These are phyloP conservation scores for Elaphomyces granulatus DNA, from an alignment of 495 filamentous ascomycete genomes.

Conservation along the genomic window DNA sequence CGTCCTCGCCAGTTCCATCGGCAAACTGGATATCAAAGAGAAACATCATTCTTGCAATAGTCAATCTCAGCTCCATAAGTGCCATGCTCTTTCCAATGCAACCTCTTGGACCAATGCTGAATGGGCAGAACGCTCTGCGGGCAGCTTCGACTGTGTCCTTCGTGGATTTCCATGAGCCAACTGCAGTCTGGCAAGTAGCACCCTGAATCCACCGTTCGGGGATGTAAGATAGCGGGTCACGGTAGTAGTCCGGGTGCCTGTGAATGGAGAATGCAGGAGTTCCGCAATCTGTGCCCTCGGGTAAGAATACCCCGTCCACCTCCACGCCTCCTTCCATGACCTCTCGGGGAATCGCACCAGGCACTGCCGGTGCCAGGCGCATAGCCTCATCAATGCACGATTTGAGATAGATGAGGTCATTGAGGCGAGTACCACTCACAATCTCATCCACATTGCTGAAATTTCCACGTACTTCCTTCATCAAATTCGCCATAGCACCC, in stretches of 20 bases:
- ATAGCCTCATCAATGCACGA: conserved; percentile 53
- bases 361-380: conserved; percentile 46
- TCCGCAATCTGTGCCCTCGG: conserved; percentile 37
- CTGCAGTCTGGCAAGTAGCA: conserved; percentile 13
- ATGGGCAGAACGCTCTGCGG: conserved; percentile 38
- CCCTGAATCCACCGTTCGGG: conserved; percentile 43
- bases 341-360: conserved; percentile 41
- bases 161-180: conserved; percentile 18
- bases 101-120: conserved; percentile 40
- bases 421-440: conserved; percentile 32
- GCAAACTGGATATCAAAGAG: conserved; percentile 31
- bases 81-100: conserved; percentile 47
- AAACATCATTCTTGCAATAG: conserved; percentile 34
- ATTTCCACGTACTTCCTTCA: conserved; percentile 35
- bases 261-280: conserved; percentile 42
- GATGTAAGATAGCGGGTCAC: conserved; percentile 30
- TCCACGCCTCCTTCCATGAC: conserved; percentile 39
- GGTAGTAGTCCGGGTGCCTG: conserved; percentile 40
- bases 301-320: conserved; percentile 39
- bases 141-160: conserved; percentile 27
- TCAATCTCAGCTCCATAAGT: conserved; percentile 38
- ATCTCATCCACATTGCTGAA: conserved; percentile 44
- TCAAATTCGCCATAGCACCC: conserved; percentile 26
- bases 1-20: conserved; percentile 28
- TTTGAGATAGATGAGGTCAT: conserved; percentile 38